Percentiles rank a stretch among this genome's conserved stretches.
These are phyloP conservation scores for Parietaria judaica DNA, from an alignment of 306 rosid species.

Conservation along the genomic window DNA sequence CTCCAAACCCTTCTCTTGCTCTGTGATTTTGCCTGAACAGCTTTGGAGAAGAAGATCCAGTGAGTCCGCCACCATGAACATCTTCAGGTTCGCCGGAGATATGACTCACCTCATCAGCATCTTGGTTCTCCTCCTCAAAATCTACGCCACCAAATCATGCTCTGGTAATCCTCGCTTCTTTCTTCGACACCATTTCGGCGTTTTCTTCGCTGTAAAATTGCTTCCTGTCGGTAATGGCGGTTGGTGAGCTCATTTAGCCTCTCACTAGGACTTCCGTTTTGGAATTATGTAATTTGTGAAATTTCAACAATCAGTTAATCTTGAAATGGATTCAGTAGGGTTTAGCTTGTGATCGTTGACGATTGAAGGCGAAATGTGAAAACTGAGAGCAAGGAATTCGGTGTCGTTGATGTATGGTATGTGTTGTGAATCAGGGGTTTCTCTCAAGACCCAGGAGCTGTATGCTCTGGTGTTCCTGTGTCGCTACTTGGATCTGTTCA, in stretches of 20 bases:
- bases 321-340: slow-evolving; percentile 9
- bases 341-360: slow-evolving; percentile 7
- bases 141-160: slow-evolving; percentile 94
- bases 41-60: neutral
- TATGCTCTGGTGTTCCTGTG: slow-evolving; percentile 70
- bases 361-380: neutral
- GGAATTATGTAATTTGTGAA: neutral
- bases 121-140: slow-evolving; percentile 82
- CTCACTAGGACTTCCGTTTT: neutral
- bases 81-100: slow-evolving; percentile 93
- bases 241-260: neutral
- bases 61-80: slow-evolving; percentile 46
- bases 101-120: slow-evolving; percentile 88
- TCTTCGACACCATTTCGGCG: neutral
- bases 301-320: no score
- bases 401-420: neutral
- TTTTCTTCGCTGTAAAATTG: no score
- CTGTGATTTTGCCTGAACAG: neutral
- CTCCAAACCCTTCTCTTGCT: neutral
- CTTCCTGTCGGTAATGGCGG: neutral
- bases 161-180: slow-evolving; percentile 41
- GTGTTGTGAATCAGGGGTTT: slow-evolving; percentile 46
- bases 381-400: no score
- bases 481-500: slow-evolving; percentile 83
- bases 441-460: slow-evolving; percentile 93